A percentile compares a stretch with the other conserved stretches of the same genome.
These are phyloP conservation scores for Trypanosoma caninum DNA, from an alignment of 208 protist genomes.

Conservation along the genomic window DNA sequence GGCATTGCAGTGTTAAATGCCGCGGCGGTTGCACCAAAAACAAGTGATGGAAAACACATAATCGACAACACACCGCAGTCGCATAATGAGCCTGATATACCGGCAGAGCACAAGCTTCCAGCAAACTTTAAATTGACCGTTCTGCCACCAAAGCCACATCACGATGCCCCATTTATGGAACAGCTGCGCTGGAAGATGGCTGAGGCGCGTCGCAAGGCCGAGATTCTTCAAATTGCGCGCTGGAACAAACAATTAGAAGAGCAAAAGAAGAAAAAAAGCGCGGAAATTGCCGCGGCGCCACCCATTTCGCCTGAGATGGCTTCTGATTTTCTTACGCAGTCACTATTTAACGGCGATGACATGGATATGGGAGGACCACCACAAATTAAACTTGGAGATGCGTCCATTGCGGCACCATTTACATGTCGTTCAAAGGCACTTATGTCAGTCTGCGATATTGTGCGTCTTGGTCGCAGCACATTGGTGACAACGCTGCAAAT, in stretches of 20 bases:
- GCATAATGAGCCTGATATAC: conserved; percentile 87
- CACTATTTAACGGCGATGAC: conserved; percentile 85
- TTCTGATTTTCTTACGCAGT: conserved; percentile 89
- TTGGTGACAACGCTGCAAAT: conserved; percentile 98
- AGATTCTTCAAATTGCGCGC: conserved; percentile 70
- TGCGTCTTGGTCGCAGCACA: conserved; percentile 97
- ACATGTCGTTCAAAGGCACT: conserved; percentile 90
- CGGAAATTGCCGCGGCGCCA: conserved; percentile 45
- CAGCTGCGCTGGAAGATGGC: conserved; percentile 75
- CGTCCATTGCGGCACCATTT: conserved; percentile 93
- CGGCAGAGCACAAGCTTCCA: conserved; percentile 68
- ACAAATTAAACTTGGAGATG: conserved; percentile 93
- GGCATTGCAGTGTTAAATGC: conserved; percentile 96
- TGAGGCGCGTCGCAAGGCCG: conserved; percentile 76
- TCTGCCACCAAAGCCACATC: conserved; percentile 54
- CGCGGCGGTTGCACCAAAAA: conserved; percentile 42
- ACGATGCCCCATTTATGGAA: conserved; percentile 68
- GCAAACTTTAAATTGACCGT: conserved; percentile 83
- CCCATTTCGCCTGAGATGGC: conserved; percentile 20
- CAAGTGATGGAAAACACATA: conserved; percentile 25
- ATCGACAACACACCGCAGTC: conserved; percentile 51
- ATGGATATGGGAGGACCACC: conserved; percentile 65
- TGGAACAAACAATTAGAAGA: conserved; percentile 83
- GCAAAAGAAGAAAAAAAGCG: conserved; percentile 45
- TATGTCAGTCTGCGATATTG: conserved; percentile 91